Percentiles rank a stretch among this genome's conserved stretches.
These are phyloP conservation scores for Brachypodium distachyon DNA, from an alignment of 202 grass and related monocot genomes.

Conservation along the genomic window DNA sequence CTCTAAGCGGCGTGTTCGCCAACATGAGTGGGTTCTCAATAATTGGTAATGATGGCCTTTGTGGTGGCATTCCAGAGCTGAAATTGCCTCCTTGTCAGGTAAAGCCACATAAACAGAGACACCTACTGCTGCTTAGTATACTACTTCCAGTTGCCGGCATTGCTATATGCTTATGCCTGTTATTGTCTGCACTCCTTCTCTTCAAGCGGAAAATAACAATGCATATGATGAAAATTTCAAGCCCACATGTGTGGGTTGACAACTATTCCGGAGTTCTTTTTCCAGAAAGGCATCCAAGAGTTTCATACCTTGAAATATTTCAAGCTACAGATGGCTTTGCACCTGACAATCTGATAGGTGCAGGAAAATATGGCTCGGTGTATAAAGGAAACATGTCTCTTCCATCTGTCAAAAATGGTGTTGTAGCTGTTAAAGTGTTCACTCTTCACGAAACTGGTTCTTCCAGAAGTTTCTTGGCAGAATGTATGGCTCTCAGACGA, in stretches of 20 bases:
- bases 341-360: constrained; percentile 33
- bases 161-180: background rate
- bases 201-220: background rate
- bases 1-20: background rate
- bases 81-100: constrained; percentile 13
- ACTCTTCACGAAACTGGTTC: background rate
- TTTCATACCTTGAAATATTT: constrained; percentile 34
- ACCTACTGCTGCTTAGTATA: background rate
- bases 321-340: constrained; percentile 29
- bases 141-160: background rate
- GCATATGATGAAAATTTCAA: background rate
- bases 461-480: constrained; percentile 26
- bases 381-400: constrained; percentile 33
- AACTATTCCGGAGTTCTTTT: no score
- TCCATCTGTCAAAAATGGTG: background rate
- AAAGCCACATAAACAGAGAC: background rate
- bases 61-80: constrained; percentile 29
- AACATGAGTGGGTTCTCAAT: constrained; percentile 6
- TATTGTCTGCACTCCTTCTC: background rate
- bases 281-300: no score
- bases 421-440: constrained; percentile 39
- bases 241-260: background rate
- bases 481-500: constrained; percentile 21
- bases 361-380: constrained; percentile 27
- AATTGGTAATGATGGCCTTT: constrained; percentile 29